Base-by-base conservation (phyloP, 495 filamentous ascomycete species). In the Talaromyces ruber region DNA sequence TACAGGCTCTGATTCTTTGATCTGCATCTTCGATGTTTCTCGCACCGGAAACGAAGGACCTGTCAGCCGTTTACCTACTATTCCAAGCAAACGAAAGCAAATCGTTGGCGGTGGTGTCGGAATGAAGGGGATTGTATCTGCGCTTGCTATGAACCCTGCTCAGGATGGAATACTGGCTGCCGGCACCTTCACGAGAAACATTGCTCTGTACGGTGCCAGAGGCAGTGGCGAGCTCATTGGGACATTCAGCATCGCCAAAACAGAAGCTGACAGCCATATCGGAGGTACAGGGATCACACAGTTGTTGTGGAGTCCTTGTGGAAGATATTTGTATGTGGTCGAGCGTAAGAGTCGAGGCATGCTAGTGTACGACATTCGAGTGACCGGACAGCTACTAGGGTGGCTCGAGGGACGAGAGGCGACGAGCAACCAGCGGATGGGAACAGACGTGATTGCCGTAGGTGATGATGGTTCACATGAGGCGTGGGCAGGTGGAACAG, bases 251-350 rank as follows among this genome's bases (percentile, higher is more conserved):
- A 64, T 76, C 54, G 73, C 70, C 12, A 74, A 72, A 45, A 76
- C 73, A 0, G 70, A 71, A 6, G 75, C 74, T 2, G 73, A 75
- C 21, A 67, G 68, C 4, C 67, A 72, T 4, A 76, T 86, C 3
- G 81, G 80, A 1, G 91, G 91, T 1, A 73, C 72, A 0, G 93
- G 94, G 2, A 72, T 98, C 21, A 87, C 85, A 29, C 88, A 94
- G 66, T 76, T 90, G 12, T 56, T 80, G 2, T 96, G 91, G 93
- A 93, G 89, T 65, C 82, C 85, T 0, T 93, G 91, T 75, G 93
- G 91, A n/a, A 77, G 84, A 63, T 98, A 97, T 73, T 73, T 98
- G 32, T 86, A 90, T 66, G 84, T 96, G 16, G 88, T 86, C n/a
- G 95, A 98, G 78, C 82, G 95, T 34, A 84, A 84, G 66, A 88